These are phyloP conservation scores for Seminavis robusta DNA, from an alignment of 108 stramenopile species.

Conservation along the genomic window DNA sequence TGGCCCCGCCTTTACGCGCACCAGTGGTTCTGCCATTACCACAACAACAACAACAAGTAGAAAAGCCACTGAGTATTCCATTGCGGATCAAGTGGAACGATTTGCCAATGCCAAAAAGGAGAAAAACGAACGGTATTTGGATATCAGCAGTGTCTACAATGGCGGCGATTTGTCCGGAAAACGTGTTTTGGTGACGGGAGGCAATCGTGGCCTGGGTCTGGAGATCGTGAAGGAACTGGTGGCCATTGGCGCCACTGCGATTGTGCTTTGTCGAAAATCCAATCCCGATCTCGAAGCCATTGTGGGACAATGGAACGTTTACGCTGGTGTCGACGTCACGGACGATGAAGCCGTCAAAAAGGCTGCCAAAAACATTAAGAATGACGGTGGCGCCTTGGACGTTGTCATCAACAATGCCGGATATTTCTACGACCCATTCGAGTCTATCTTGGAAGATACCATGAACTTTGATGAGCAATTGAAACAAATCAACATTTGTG, in stretches of 20 bases:
- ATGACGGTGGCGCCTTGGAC: conserved; percentile 70
- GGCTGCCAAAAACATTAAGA: conserved; percentile 58
- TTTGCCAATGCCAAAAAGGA: conserved; percentile 64
- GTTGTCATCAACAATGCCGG: conserved; percentile 87
- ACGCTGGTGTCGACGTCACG: conserved; percentile 79
- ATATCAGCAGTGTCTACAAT: conserved; percentile 68
- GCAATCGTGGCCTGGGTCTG: conserved; percentile 83
- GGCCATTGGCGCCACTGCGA: conserved; percentile 69
- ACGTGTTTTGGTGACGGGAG: conserved; percentile 84
- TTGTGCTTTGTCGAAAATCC: conserved; percentile 64
- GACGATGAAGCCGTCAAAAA: conserved; percentile 68
- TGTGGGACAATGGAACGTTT: conserved; percentile 69
- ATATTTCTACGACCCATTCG: conserved; percentile 79
- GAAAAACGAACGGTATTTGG: conserved; percentile 63
- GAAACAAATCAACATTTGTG: conserved; percentile 89
- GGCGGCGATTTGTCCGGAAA: conserved; percentile 62
- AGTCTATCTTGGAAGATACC: conserved; percentile 60
- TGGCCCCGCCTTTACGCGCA: too few species aligned
- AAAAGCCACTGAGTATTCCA: too few species aligned
- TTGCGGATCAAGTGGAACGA: conserved; percentile 71
- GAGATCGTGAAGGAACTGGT: conserved; percentile 77
- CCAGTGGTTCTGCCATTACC: too few species aligned
- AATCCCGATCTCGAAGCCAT: conserved; percentile 51
- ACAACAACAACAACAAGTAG: too few species aligned
- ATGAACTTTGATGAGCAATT: conserved; percentile 86